Evolutionary conservation across 495 filamentous ascomycete genomes (phyloP).

Genomic region (Aspergillus indologenus): DNA sequence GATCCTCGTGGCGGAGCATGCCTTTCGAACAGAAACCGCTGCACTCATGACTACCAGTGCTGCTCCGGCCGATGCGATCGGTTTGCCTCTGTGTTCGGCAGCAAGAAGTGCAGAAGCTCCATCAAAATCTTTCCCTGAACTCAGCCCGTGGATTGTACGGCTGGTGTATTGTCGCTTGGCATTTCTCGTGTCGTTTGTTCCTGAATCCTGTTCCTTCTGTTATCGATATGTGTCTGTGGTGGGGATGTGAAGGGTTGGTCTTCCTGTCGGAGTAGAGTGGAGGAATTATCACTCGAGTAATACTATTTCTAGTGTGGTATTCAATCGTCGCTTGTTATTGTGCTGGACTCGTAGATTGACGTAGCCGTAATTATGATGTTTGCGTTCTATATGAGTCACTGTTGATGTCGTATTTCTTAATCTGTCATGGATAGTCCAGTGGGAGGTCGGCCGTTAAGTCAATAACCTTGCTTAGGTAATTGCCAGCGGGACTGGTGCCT

Average conservation of each 20-base stretch:
- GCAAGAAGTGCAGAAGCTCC: slow-evolving; percentile 1
- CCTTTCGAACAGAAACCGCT: background rate
- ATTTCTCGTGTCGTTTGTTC: background rate
- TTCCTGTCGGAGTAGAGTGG: background rate
- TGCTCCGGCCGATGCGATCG: slow-evolving; percentile 15
- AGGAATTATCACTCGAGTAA: background rate
- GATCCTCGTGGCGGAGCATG: background rate
- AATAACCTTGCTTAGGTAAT: slow-evolving; percentile 41
- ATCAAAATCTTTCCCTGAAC: background rate
- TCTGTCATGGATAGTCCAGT: slow-evolving; percentile 51
- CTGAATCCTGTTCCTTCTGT: background rate
- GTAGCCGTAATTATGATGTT: background rate
- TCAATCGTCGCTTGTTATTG: no score
- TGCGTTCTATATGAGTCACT: slow-evolving; percentile 3
- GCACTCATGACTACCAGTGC: slow-evolving; percentile 11
- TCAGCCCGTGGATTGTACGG: background rate
- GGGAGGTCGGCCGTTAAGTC: slow-evolving; percentile 42
- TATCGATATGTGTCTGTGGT: background rate
- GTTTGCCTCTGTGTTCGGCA: background rate
- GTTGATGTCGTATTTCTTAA: no score
- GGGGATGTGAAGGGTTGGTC: background rate
- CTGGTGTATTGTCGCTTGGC: background rate
- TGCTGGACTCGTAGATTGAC: background rate
- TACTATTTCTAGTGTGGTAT: background rate
- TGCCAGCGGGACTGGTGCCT: slow-evolving; percentile 52